Base-by-base conservation (phyloP, 139 green algal species). In the Chlamydomonas schloesseri region DNA sequence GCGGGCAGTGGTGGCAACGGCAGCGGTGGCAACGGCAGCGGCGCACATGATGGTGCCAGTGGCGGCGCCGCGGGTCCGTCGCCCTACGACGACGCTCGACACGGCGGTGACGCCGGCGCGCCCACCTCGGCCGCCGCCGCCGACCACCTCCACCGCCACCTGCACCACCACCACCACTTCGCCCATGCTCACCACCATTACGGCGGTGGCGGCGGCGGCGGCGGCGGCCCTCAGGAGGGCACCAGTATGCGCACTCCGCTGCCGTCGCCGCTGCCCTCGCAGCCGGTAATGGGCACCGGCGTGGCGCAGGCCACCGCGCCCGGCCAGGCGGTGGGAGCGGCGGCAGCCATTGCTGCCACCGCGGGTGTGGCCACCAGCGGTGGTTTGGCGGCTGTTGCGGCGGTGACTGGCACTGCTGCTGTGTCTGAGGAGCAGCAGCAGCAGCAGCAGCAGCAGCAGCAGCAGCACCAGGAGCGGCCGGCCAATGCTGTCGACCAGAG, bases 171-270 rank as follows among this genome's bases (percentile, higher is more conserved):
- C 31, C 67, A 72, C 67, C 67, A 42, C 67, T 50, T 50, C 42
- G 42, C 21, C 23, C 58, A 28, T 10, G 58, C 42, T 5, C 23
- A 67, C 23, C 23, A 67, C 21, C 60, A n/a, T 2, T 24, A 67
- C 60, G 1, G 26, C 69, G 9, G 17, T 73, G 17, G 14, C 14
- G 9, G 26, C 34, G 20, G 21, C 26, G 26, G 26, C 0, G 9
- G 13, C n/a, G n/a, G n/a, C 31, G n/a, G 67, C n/a, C n/a, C 24
- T 10, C 78, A 76, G 65, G 78, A 74, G 67, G 78, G 78, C 17
- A 84, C 78, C 65, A 84, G 78, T 24, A 33, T 75, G 65, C 29
- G 60, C 9, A 74, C 28, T 8, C 78, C 37, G 46, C 37, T 42
- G 46, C 46, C 77, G 37, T 53, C 28, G 50, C 29, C 28, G 18